These are phyloP conservation scores for Tuber aestivum DNA, from an alignment of 495 filamentous ascomycete genomes.

Conservation along the genomic window DNA sequence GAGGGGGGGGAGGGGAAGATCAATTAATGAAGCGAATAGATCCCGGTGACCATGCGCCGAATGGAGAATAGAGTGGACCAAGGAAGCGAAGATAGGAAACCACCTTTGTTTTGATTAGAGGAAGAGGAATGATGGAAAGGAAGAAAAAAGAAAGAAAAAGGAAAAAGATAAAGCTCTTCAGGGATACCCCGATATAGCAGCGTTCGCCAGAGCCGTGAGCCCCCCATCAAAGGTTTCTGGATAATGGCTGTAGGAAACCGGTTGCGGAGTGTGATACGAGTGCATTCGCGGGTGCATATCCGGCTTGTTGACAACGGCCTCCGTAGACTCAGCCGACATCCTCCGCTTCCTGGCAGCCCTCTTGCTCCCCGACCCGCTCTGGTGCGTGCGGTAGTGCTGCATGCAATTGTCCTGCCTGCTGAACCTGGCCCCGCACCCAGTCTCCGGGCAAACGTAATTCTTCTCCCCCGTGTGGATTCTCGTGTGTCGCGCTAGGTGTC, in stretches of 20 bases:
- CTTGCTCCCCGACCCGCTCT: constrained; percentile 44
- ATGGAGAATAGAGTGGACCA: background rate
- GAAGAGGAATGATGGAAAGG: background rate
- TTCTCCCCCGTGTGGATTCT: constrained; percentile 97
- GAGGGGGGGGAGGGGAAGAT: background rate
- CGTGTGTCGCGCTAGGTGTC: constrained; percentile 90
- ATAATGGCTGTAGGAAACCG: constrained; percentile 30
- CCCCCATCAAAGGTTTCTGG: constrained; percentile 35
- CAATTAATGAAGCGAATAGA: background rate
- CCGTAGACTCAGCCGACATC: constrained; percentile 31
- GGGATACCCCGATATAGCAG: constrained; percentile 38
- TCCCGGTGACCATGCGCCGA: constrained; percentile 3
- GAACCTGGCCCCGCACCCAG: constrained; percentile 79
- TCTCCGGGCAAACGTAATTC: constrained; percentile 74
- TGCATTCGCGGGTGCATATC: constrained; percentile 34
- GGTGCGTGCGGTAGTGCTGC: constrained; percentile 88
- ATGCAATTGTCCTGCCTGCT: constrained; percentile 98
- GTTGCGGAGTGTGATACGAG: constrained; percentile 31
- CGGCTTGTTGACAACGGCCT: constrained; percentile 16
- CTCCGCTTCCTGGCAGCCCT: constrained; percentile 39
- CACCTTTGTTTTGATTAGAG: background rate
- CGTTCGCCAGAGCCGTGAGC: constrained; percentile 35
- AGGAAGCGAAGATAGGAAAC: background rate
- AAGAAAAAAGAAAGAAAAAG: background rate
- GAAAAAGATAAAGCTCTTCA: constrained; percentile 16